A percentile compares a stretch with the other conserved stretches of the same genome.
These are phyloP conservation scores for Amanita thiersii DNA, from an alignment of 768 basidiomycete genomes.

Conservation along the genomic window DNA sequence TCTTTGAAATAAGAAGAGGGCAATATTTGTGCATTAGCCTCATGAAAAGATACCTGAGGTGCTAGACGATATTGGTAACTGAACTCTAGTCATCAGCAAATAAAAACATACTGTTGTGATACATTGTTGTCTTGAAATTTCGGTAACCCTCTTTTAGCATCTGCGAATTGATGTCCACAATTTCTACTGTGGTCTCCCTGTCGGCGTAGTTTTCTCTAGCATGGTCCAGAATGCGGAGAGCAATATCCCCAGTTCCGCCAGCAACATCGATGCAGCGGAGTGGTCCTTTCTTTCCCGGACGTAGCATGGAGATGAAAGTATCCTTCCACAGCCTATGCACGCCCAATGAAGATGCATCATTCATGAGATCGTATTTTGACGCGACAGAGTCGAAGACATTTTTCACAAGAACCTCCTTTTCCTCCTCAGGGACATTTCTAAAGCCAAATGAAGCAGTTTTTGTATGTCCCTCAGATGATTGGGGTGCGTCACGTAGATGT, in stretches of 20 bases:
- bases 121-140: constrained; percentile 95
- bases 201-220: constrained; percentile 86
- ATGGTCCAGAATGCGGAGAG: constrained; percentile 85
- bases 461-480: constrained; percentile 14
- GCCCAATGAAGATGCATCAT: constrained; percentile 96
- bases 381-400: constrained; percentile 95
- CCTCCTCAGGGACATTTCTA: constrained; percentile 75
- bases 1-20: constrained; percentile 59
- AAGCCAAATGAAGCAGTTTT: constrained; percentile 89
- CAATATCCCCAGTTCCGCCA: constrained; percentile 97
- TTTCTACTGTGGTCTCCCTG: constrained; percentile 79
- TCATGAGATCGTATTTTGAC: constrained; percentile 95
- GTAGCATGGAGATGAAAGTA: constrained; percentile 65
- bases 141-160: constrained; percentile 92
- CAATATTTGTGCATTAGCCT: constrained; percentile 87
- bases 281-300: constrained; percentile 69
- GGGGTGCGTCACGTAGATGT: background rate
- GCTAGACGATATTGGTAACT: constrained; percentile 36
- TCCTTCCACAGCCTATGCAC: constrained; percentile 98
- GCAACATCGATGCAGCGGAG: constrained; percentile 90
- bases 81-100: background rate
- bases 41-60: constrained; percentile 86
- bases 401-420: constrained; percentile 87
- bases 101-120: constrained; percentile 82
- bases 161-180: constrained; percentile 91